phyloP scores from a whole-genome alignment of 345 rosid genomes.

The Citrus inodora region DNA sequence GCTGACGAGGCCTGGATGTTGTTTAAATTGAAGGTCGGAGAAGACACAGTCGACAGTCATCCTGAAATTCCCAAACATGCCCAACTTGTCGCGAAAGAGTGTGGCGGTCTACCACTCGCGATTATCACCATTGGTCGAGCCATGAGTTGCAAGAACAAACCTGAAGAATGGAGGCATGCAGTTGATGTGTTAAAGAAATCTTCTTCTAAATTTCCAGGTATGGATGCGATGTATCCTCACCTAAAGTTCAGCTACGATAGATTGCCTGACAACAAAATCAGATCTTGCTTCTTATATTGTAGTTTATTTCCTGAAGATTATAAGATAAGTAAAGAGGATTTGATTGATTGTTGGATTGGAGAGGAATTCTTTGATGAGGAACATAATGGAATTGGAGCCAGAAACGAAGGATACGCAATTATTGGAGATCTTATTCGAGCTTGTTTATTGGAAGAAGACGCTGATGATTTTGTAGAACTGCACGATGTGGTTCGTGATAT shows the following conservation, averaged over 20 bases:
- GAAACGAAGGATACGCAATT: slow-evolving; percentile 4
- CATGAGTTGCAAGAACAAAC: background rate
- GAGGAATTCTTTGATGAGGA: too few species aligned
- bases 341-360: background rate
- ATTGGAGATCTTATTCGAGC: slow-evolving; percentile 21
- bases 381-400: background rate
- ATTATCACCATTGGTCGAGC: background rate
- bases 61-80: background rate
- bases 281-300: background rate
- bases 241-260: background rate
- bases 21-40: background rate
- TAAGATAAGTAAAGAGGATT: background rate
- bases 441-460: slow-evolving; percentile 22
- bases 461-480: slow-evolving; percentile 23
- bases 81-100: background rate
- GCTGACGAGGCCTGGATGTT: background rate
- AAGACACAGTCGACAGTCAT: background rate
- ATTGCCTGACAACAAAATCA: background rate
- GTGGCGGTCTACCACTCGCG: background rate
- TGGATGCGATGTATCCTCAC: background rate
- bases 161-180: background rate
- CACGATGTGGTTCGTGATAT: slow-evolving; percentile 42
- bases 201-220: background rate
- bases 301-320: slow-evolving; percentile 18
- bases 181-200: background rate